Evolutionary conservation across 345 rosid species (phyloP), one percentile per base, ranked within the genome.

Genomic region (Aquilaria yunnanensis): DNA sequence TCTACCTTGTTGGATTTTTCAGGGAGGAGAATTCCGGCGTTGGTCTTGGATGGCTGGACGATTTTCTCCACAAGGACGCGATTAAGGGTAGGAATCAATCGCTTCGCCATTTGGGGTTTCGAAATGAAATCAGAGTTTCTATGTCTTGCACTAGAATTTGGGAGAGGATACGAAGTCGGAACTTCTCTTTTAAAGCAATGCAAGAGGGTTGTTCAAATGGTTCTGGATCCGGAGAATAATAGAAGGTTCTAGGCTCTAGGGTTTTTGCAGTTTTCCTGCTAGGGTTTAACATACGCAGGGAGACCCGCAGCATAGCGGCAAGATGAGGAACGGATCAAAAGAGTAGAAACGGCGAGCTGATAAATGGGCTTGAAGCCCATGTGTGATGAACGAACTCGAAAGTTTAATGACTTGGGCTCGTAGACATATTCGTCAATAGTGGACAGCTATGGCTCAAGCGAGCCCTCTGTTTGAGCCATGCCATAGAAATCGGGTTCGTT

Each of bases 31-130:
- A 90, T 84, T 23, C 97, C 97, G 14, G 82, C 78, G 43, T 73
- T 76, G 65, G 96, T 91, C 72, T 86, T 88, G 6, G 97, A 75
- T 30, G 96, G 97, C 70, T 87, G 94, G 57, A 81, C 46, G 66
- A 91, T 80, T 74, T 78, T 88, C 88, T 91, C 88, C 46, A 91
- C 77, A 8, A 91, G 75, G 29, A 91, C 75, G 16, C 97, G 84
- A 71, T 88, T 88, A 12, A 91, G 73, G 31, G 85, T 48, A 29
- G 97, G 97, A 47, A 88, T 62, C 73, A 90, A 60, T 29, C 97
- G 93, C 85, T 80, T 90, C 62, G 89, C 87, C 97, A 90, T 90
- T 71, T 41, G 37, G 23, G 23, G 23, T 23, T 23, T 23, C 23
- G 23, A 23, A 48, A 4, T 0, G 31, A 32, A 10, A 29, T 29